Base-by-base conservation (phyloP, 2,329 filamentous ascomycete genomes). In the Phaeomoniella chlamydospora region DNA sequence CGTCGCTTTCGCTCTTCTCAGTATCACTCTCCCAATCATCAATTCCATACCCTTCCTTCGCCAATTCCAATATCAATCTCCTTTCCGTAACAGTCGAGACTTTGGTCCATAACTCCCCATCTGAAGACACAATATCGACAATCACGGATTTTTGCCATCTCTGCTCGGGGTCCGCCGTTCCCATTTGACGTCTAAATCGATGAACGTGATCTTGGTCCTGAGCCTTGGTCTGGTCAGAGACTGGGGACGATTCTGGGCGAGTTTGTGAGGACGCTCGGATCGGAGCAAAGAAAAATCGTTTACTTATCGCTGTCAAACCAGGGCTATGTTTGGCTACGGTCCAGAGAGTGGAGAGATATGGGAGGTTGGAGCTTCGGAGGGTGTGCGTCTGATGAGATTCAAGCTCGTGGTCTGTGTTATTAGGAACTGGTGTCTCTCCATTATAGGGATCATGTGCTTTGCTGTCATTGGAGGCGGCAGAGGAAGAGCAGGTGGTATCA, bases 21-120 rank as follows among this genome's bases (percentile, higher is more conserved):
- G 37, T 10, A 3, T 49, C 48, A n/a, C 66, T 61, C 9, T 67
- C 63, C 4, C 50, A 54, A 32, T 68, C 67, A 37, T 58, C 61
- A 31, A 52, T 54, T 5, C 36, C 40, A 30, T 47, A 44, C 9
- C 77, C 76, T 39, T 75, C 67, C 51, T 80, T 78, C 3, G 78
- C 77, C 43, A 81, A 65, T 45, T 82, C 77, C 48, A 77, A 77
- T 13, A 80, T 54, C 18, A 83, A 56, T 35, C 76, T 63, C 39
- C 66, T 72, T 43, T 78, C 70, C 1, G 72, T 77, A 15, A 78
- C 59, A 3, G 74, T 77, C 4, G 73, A 79, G 1, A 82, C 69
- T 51, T 80, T 80, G 37, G 77, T 67, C 78, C 77, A 83, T 46
- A 74, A 66, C 39, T 65, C 55, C 9, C 77, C 77, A 49, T 72